Base-by-base conservation (phyloP, 169 alveolate genomes). In the Plasmodium billcollinsi region DNA sequence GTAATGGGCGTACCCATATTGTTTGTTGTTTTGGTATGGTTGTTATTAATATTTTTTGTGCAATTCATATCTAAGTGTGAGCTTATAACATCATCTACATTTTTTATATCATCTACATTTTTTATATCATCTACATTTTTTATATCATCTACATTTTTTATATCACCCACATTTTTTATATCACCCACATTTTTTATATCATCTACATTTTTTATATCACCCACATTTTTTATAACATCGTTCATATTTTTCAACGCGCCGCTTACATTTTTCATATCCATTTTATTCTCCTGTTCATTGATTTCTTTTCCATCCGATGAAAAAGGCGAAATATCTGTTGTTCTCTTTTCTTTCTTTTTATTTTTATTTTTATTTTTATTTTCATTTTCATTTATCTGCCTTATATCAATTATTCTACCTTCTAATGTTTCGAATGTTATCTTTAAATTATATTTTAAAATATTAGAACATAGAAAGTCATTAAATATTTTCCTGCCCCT, bases 401-500 rank as follows among this genome's bases (percentile, higher is more conserved):
- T 59, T 45, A 83, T 62, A 39, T 83, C 61, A 56, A 83, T 69
- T 26, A 69, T 20, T 39, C 62, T 67, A 3, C 83, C 83, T 11
- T 83, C 91, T 54, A 69, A 61, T n/a, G 72, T 83, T 63, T 83
- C 83, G 33, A 83, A 83, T 12, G 67, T 83, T 58, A 83, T 18
- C 50, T 83, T 83, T 66, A 83, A 69, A 12, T 83, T 83, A 43
- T 83, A 73, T 49, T 63, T 83, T 50, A 83, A 56, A 83, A 83
- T 83, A 43, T 83, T 49, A 61, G 33, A 20, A 54, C 91, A 83
- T 21, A 83, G 52, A 49, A 83, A 83, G 15, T 83, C 66, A 15
- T 69, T 83, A 69, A 83, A 83, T 8, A 83, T 83, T 45, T 83
- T 83, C 58, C 91, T 33, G 24, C 91, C 91, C 52, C 91, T 69